Base-by-base conservation (phyloP, 345 rosid species). In the Pugionium dolabratum region DNA sequence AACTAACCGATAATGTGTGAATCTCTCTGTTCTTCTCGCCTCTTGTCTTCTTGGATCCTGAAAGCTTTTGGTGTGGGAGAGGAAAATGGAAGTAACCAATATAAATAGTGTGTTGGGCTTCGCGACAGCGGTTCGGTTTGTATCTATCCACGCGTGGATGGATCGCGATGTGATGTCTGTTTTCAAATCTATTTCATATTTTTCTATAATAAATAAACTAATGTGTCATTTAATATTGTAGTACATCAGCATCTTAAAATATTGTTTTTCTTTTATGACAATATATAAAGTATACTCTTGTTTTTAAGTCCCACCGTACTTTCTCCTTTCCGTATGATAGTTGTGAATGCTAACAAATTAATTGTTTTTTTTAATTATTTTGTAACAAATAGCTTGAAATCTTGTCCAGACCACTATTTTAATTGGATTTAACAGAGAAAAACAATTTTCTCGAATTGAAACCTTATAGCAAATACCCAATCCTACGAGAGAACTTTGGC, bases 91-190 rank as follows among this genome's bases (percentile, higher is more conserved):
- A 50, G 5, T 31, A 11, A 25, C 41, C 4, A 7, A 4, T 33
- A 26, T 59, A 32, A 69, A 50, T 49, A 48, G 37, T 4, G 29
- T 33, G 54, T 50, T 30, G 61, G 27, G 47, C 39, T 69, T 69
- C 67, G 52, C 47, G 52, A 51, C 31, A 28, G 4, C 28, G 54
- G 66, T 42, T 60, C 3, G 66, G 73, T 60, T 66, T 50, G 60
- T 33, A 10, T 69, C 5, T 44, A 51, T 59, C 59, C 39, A 34
- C 51, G 60, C 73, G 53, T 44, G 11, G 43, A 58, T 67, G 28
- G 43, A 56, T 49, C n/a, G 53, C 44, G 59, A 69, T 41, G 66
- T 68, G 49, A 59, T 28, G 43, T 50, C 66, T 5, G 52, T 32
- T 50, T 49, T 40, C 10, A 30, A 36, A 27, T 56, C 1, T 52